Percentiles rank a stretch among this genome's conserved stretches.
Conservation (phyloP, 2,329 filamentous ascomycete genomes). For the Spiromastix sp. region DNA sequence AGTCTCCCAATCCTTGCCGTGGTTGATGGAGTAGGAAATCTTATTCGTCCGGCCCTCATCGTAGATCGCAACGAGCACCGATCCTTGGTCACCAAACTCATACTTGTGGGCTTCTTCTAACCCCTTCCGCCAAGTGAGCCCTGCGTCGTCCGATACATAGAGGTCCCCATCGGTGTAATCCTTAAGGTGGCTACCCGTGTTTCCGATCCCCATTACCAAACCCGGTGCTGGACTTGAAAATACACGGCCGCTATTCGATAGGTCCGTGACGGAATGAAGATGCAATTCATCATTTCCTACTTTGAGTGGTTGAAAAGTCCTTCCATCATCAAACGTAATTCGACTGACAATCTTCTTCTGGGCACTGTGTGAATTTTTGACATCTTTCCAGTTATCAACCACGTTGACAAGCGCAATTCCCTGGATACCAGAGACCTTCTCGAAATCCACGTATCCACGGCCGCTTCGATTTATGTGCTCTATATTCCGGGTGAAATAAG, state of each 20-base stretch:
- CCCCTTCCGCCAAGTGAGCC: constrained; percentile 66
- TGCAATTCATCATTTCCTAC: constrained; percentile 60
- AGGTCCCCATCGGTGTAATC: constrained; percentile 65
- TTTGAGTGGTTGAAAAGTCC: constrained; percentile 68
- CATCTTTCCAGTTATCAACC: constrained; percentile 74
- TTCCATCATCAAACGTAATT: constrained; percentile 93
- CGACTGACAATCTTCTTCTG: constrained; percentile 56
- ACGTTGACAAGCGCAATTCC: constrained; percentile 85
- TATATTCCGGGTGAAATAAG: constrained; percentile 85
- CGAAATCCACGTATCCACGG: constrained; percentile 77
- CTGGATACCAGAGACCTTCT: constrained; percentile 84
- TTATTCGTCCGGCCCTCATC: constrained; percentile 52
- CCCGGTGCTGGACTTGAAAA: constrained; percentile 93
- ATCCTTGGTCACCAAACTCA: constrained; percentile 89
- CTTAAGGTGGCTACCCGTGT: constrained; percentile 66
- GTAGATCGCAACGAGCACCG: constrained; percentile 71
- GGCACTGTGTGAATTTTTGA: constrained; percentile 43
- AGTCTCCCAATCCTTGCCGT: constrained; percentile 73
- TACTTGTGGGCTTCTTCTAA: constrained; percentile 83
- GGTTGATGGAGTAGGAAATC: constrained; percentile 73
- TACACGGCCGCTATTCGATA: constrained; percentile 71
- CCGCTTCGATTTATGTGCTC: constrained; percentile 82
- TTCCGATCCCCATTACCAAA: constrained; percentile 87
- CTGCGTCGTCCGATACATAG: constrained; percentile 85
- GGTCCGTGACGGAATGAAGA: constrained; percentile 82